Base-by-base conservation (phyloP, 106 monocot genomes). In the Allium fistulosum region DNA sequence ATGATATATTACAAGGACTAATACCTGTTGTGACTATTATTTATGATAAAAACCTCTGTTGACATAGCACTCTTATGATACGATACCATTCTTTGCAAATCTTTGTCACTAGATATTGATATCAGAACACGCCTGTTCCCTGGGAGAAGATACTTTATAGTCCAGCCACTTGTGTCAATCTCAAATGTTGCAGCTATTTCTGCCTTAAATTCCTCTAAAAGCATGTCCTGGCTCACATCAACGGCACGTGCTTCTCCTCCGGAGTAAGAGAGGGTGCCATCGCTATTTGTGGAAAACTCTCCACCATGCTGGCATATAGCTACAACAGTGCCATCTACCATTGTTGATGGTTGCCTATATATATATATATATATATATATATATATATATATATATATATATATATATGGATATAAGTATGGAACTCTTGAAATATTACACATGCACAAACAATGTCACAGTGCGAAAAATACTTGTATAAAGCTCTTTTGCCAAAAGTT, bases 301-400 rank as follows among this genome's bases (percentile, higher is more conserved):
- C 97, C 97, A 56, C 97, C 97, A 72, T 90, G 87, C 72, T 92
- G 97, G 83, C 97, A 99, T 69, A 99, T 99, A 26, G 81, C 89
- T 13, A 99, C 84, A 56, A 92, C 66, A 27, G 71, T 79, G 18
- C 80, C 69, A 45, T 71, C 74, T 52, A 69, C 62, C 82, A 87
- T 91, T 62, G 14, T 52, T 52, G 15, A 15, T n/a, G 51, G 62
- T 51, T 52, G 9, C 71, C 70, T 59, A 48, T 8, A 49, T 59
- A 17, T 48, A 22, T 22, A 22, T 22, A 22, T 22, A 22, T 22
- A 22, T 22, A 22, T 22, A 22, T 22, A 22, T 1, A 56, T 26
- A 16, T 12, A 48, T 8, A 49, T 59, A 17, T 48, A 22, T 22
- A 22, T 22, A 22, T 22, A 22, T 22, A 22, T 22, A 22, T 22